Percentiles rank a stretch among this genome's conserved stretches.
Conservation (phyloP, 345 rosid genomes). For the Citrus sp. region DNA sequence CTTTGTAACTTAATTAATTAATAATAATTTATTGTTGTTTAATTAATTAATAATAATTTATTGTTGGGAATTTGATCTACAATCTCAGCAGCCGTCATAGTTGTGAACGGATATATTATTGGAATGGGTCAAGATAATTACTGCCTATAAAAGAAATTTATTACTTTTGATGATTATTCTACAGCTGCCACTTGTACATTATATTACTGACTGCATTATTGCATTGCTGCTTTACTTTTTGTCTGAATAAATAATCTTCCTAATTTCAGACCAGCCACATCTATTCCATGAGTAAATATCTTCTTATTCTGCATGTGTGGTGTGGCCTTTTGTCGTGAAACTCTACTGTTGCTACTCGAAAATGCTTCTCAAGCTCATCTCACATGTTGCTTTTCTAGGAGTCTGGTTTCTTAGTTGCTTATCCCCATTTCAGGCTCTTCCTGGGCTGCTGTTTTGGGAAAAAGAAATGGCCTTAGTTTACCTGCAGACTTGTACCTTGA, state of each 20-base stretch:
- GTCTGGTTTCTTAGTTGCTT: constrained; percentile 14
- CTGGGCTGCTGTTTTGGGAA: constrained; percentile 88
- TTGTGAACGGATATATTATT: not conserved
- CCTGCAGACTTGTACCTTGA: constrained; percentile 95
- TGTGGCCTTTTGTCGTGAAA: not conserved
- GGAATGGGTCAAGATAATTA: not conserved
- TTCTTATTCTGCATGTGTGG: constrained; percentile 4
- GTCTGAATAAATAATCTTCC: not conserved
- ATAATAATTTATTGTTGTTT: not conserved
- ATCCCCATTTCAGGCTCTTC: constrained; percentile 64
- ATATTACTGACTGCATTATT: not conserved
- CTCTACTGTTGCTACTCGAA: constrained; percentile 5
- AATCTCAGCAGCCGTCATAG: not conserved
- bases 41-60: not conserved
- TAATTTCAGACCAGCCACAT: not conserved
- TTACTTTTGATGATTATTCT: not conserved
- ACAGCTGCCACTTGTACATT: not conserved
- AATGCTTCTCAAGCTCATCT: not conserved
- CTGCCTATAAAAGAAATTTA: not conserved
- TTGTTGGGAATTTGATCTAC: not conserved
- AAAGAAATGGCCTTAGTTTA: constrained; percentile 57
- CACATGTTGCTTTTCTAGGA: not conserved
- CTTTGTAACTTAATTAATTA: not conserved
- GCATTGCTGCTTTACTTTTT: not conserved
- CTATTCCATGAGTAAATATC: not conserved